Conservation (phyloP, 305 asterid genomes). For the Fraxinus greggii region DNA sequence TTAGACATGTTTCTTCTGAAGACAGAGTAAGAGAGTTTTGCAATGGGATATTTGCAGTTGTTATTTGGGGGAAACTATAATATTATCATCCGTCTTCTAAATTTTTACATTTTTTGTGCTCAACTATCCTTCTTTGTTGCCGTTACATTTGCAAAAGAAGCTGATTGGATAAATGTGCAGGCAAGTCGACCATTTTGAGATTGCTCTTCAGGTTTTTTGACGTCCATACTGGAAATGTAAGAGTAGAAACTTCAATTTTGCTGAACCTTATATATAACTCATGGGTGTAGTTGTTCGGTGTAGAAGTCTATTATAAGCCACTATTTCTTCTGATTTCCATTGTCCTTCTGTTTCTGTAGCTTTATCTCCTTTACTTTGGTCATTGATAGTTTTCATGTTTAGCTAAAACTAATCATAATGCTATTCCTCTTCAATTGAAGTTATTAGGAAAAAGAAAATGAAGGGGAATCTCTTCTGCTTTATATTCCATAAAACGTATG, state of each 20-base stretch:
- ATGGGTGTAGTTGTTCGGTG: not conserved
- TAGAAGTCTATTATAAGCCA: conserved; percentile 2
- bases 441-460: conserved; percentile 2
- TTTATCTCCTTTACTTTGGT: conserved; percentile 1
- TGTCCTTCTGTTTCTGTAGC: conserved; percentile 6
- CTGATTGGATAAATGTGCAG: conserved; percentile 42
- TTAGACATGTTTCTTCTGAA: not conserved
- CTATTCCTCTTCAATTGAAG: conserved; percentile 3
- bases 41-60: not conserved
- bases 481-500: not conserved
- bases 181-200: conserved; percentile 94
- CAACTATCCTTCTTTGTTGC: not conserved
- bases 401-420: conserved; percentile 4
- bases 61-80: not conserved
- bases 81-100: not conserved
- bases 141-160: not conserved
- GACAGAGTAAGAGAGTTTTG: not conserved
- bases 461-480: conserved; percentile 4
- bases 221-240: conserved; percentile 78
- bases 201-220: conserved; percentile 91
- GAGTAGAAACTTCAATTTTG: conserved; percentile 22
- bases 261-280: conserved; percentile 5
- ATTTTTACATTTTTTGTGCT: not conserved
- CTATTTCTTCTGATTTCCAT: conserved; percentile 8
- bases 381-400: conserved; percentile 10